Base-by-base conservation (phyloP, 2,329 filamentous ascomycete genomes). In the Diaporthe ampelina region DNA sequence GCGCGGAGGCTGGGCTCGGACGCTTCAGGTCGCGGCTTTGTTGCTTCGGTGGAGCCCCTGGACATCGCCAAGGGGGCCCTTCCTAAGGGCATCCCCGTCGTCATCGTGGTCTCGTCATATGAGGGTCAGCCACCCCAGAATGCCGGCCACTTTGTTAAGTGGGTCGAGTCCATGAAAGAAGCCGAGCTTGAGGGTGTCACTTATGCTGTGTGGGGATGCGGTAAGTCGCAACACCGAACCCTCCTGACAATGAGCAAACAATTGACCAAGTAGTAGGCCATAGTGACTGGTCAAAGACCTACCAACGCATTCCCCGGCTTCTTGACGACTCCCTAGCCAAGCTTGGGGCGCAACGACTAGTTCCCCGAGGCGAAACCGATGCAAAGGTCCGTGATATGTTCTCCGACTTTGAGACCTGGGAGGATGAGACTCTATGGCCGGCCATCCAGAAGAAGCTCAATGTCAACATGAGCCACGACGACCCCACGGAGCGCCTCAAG, bases 111-210 rank as follows among this genome's bases (percentile, higher is more conserved):
- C 0, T 89, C 93, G 0, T 92, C 91, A 1, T 95, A 95, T 77
- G 93, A 95, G 78, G 94, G 94, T 0, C 87, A 94, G 72, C 92
- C 94, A 0, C 90, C 93, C 0, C 92, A 94, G 76, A 95, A 95
- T 76, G 94, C 93, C 0, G 87, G 85, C 0, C 87, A 90, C 65
- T 95, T 95, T 78, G 88, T 92, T 32, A 84, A 87, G 24, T 95
- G 93, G 93, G 81, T 95, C 8, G 86, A 91, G 76, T 84, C 79
- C 17, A 83, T 89, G 15, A 84, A 88, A 72, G 86, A 83, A 10
- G 76, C 81, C 4, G 83, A 87, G 4, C 80, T 94, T 29, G 83
- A 89, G 11, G 88, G 86, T 10, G 88, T 92, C 0, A 84, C 88
- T 1, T 95, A 92, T 79, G 88, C 92, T 1, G 90, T 94, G 4